A percentile compares a stretch with the other conserved stretches of the same genome.
Conservation (phyloP, 2,329 filamentous ascomycete species). For the Pseudopyrenochaeta lycopersici region DNA sequence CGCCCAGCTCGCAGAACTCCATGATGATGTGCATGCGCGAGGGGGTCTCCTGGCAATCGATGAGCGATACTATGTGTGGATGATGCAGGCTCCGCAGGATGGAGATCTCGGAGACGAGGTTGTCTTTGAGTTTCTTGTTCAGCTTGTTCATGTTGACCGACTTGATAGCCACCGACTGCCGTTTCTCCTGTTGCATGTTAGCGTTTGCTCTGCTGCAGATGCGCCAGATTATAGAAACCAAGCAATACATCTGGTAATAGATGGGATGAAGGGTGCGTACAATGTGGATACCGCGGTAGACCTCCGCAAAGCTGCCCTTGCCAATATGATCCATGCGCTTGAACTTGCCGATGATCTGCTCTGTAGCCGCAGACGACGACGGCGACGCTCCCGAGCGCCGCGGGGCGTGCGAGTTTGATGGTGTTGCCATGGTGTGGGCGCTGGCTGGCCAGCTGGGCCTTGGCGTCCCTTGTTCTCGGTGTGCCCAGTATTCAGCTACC, state of each 20-base stretch:
- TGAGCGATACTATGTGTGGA: conserved; percentile 94
- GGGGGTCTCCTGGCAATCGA: conserved; percentile 88
- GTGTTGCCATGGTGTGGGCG: conserved; percentile 48
- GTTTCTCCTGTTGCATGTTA: conserved; percentile 67
- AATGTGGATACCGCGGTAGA: conserved; percentile 87
- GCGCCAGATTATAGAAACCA: not conserved
- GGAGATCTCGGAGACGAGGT: conserved; percentile 92
- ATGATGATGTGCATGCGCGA: conserved; percentile 96
- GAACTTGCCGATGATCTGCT: conserved; percentile 74
- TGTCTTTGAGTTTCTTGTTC: conserved; percentile 96
- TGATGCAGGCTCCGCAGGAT: conserved; percentile 94
- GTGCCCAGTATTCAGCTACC: conserved; percentile 39
- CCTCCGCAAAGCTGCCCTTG: conserved; percentile 96
- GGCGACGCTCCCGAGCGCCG: conserved; percentile 50
- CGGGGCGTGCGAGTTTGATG: conserved; percentile 40
- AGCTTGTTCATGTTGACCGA: conserved; percentile 90
- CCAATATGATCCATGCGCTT: conserved; percentile 88
- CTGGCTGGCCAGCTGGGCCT: conserved; percentile 39
- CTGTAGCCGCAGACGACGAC: conserved; percentile 41
- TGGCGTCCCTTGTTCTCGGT: conserved; percentile 14
- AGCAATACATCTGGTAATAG: not conserved
- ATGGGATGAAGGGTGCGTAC: conserved; percentile 58
- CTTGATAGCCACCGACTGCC: conserved; percentile 91
- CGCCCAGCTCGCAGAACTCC: conserved; percentile 97
- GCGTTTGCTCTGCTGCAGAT: no score